Evolutionary conservation across 495 filamentous ascomycete species (phyloP).

Genomic region (Daldinia caldariorum): DNA sequence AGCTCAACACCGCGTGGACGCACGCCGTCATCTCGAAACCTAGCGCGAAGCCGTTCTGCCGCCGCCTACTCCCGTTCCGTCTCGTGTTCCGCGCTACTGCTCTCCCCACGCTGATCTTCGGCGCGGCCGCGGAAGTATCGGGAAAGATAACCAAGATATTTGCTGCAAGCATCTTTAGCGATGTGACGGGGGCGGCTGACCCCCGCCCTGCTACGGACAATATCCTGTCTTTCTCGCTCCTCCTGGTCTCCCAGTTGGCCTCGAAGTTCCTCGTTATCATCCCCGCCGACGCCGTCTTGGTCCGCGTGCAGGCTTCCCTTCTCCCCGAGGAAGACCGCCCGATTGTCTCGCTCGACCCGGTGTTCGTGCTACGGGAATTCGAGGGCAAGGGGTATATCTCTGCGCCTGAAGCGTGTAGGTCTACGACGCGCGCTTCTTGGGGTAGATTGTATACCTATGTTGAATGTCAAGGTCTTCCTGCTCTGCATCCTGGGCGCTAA

Average conservation of each 20-base stretch:
- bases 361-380: conserved; percentile 21
- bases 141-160: not conserved
- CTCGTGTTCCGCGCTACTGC: conserved; percentile 23
- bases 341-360: conserved; percentile 37
- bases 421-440: conserved; percentile 67
- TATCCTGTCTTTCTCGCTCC: not conserved
- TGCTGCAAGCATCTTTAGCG: too few species aligned
- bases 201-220: too few species aligned
- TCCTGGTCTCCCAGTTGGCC: not conserved
- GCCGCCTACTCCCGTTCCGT: conserved; percentile 19
- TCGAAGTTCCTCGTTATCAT: conserved; percentile 7
- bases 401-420: conserved; percentile 70
- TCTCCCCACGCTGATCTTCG: conserved; percentile 7
- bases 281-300: conserved; percentile 27
- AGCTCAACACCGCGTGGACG: conserved; percentile 22
- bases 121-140: not conserved
- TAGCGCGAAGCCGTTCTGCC: conserved; percentile 18
- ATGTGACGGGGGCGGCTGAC: too few species aligned
- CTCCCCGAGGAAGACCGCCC: conserved; percentile 37
- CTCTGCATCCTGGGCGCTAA: not conserved
- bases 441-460: conserved; percentile 65
- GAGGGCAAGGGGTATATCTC: conserved; percentile 64
- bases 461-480: conserved; percentile 60
- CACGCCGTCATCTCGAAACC: conserved; percentile 32
- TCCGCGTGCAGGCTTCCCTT: conserved; percentile 43